Percentiles rank a stretch among this genome's conserved stretches.
These are phyloP conservation scores for Spongospora subterranea DNA, from an alignment of 208 protist genomes.

Conservation along the genomic window DNA sequence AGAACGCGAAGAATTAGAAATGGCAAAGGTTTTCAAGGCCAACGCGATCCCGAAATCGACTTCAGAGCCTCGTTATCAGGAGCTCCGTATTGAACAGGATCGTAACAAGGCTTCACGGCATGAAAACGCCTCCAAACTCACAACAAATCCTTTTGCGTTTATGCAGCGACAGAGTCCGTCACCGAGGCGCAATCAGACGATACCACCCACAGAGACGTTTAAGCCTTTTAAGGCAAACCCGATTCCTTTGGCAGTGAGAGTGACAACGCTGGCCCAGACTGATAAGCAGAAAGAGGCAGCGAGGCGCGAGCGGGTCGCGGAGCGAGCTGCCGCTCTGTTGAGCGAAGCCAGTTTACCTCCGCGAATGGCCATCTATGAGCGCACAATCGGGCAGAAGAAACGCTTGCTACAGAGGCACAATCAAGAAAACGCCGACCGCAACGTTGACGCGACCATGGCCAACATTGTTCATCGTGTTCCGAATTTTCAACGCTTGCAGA, in stretches of 20 bases:
- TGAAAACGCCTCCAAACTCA: background rate
- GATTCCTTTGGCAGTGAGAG: background rate
- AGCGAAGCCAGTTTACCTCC: background rate
- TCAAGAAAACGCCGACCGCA: background rate
- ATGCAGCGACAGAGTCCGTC: background rate
- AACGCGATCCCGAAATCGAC: background rate
- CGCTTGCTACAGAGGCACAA: background rate
- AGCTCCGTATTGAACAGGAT: background rate
- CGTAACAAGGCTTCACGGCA: background rate
- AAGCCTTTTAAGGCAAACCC: background rate
- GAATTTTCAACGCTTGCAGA: background rate
- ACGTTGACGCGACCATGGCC: background rate
- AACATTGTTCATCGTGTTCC: background rate
- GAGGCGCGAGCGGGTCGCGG: background rate
- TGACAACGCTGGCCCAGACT: background rate
- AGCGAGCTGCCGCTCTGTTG: background rate
- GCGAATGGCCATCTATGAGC: conserved; percentile 44
- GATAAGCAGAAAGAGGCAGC: background rate
- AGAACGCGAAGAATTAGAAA: background rate
- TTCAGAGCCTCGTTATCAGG: background rate
- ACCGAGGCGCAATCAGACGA: background rate
- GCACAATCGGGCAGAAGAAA: conserved; percentile 3
- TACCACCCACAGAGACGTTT: background rate
- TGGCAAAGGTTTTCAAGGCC: conserved; percentile 10
- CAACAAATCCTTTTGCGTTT: background rate